Evolutionary conservation across 805 yeast species (phyloP), one percentile per base, ranked within the genome.

Genomic region (Teunomyces kruisii): DNA sequence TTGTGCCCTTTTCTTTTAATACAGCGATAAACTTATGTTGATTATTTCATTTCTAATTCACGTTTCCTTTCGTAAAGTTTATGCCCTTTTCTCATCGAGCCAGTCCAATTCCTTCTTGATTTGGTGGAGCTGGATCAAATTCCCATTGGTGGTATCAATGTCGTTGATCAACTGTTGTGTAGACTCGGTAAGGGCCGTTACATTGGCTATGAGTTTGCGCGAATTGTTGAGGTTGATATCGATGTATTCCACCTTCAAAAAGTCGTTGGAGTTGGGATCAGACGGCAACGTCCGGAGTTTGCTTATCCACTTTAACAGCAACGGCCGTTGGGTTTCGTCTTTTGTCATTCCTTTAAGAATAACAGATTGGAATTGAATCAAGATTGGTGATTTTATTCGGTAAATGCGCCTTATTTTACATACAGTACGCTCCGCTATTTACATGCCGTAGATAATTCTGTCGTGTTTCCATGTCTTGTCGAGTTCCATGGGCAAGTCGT

Each of bases 161-260:
- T 41, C 47, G 24, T 22, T 15, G 3, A 41, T 32, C 39, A 40
- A 42, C 12, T 17, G 37, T 19, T 42, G 40, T 4, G 54, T 48
- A 15, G 41, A 30, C 9, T 32, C 36, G n/a, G 55, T 47, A 19
- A 54, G 48, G 9, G 44, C 44, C 17, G 49, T 40, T 28, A 61
- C 45, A 38, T 54, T 51, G 19, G 43, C 33, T 15, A 69, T 69
- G 31, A 69, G 56, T 41, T 62, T 64, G 19, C 73, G 55, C 12
- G 70, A 65, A 47, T 68, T 68, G 53, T 67, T 66, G 39, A 68
- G 53, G 45, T 68, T 68, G 33, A 60, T 63, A n/a, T 67, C 72
- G 15, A 68, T 58, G 46, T 67, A 68, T 30, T 68, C 74, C 4
- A 59, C 49, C 40, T 65, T 66, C 39, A 68, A 55, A 35, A 58